A percentile compares a stretch with the other conserved stretches of the same genome.
These are phyloP conservation scores for Bacidia gigantensis DNA, from an alignment of 495 filamentous ascomycete genomes.

Conservation along the genomic window DNA sequence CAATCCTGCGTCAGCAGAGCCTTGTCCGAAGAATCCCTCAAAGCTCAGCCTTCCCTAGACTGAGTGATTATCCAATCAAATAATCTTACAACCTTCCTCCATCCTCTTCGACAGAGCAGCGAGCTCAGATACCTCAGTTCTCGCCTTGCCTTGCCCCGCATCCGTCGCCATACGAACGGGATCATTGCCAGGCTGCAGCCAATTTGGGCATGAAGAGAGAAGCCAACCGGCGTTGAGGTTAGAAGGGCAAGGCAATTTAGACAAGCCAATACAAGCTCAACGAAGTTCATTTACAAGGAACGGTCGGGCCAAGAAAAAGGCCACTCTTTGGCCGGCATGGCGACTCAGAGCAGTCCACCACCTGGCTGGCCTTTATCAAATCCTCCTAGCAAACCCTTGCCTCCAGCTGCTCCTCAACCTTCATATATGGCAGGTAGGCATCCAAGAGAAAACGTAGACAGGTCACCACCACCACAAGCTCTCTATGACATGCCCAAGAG, in stretches of 20 bases:
- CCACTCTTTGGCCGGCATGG: no score
- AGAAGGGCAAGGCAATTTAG: no score
- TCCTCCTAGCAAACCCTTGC: constrained; percentile 1
- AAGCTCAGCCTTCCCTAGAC: neutral
- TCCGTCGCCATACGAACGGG: neutral
- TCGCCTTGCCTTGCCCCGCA: neutral
- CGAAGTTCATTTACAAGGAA: no score
- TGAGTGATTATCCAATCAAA: no score
- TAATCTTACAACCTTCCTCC: no score
- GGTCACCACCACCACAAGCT: neutral
- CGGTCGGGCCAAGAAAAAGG: no score
- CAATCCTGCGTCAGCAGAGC: neutral
- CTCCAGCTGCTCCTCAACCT: constrained; percentile 3
- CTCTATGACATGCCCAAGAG: constrained; percentile 8
- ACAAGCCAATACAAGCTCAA: no score
- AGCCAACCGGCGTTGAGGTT: no score
- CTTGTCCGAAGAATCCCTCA: neutral
- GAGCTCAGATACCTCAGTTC: no score
- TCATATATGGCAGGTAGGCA: neutral
- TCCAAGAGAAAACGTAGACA: neutral
- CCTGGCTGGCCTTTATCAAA: constrained; percentile 3
- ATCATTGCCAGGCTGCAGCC: neutral
- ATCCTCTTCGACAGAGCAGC: neutral
- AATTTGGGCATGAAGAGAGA: neutral
- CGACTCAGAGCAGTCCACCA: neutral